These are phyloP conservation scores for Verticillium nubilum DNA, from an alignment of 2,329 filamentous ascomycete species.

Conservation along the genomic window DNA sequence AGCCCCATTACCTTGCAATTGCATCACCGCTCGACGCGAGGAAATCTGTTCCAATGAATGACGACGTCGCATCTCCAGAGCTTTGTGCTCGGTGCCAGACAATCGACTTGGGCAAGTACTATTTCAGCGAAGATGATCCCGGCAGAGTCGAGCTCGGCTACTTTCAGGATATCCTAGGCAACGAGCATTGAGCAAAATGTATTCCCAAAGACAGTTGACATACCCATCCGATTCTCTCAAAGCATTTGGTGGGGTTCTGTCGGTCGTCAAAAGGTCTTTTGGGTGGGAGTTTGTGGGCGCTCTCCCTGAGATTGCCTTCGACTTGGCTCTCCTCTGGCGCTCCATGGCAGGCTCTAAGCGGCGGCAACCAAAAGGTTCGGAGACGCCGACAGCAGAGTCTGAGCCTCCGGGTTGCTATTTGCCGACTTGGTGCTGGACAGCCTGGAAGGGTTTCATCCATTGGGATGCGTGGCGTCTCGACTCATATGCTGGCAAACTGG, in stretches of 20 bases:
- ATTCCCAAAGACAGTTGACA: background rate
- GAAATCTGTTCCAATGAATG: background rate
- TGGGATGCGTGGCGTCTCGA: background rate
- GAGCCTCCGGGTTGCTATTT: background rate
- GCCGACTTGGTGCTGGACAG: constrained; percentile 4
- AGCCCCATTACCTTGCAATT: too few species aligned
- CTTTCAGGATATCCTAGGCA: background rate
- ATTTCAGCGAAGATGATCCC: background rate
- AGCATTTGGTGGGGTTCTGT: background rate
- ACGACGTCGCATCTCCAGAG: background rate
- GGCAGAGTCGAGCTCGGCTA: background rate
- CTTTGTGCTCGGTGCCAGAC: background rate
- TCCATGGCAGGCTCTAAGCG: background rate
- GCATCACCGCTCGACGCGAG: too few species aligned
- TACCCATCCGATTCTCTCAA: background rate
- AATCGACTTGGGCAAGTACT: background rate
- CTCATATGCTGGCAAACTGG: background rate
- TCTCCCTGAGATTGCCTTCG: background rate
- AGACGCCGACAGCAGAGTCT: accelerated
- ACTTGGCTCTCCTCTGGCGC: background rate
- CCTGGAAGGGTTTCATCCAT: background rate
- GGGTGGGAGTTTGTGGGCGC: background rate
- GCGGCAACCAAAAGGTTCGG: background rate
- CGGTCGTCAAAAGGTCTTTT: background rate
- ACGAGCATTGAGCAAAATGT: background rate